Conservation (phyloP, 1,139 yeast species). For the Taiozyma sp. region DNA sequence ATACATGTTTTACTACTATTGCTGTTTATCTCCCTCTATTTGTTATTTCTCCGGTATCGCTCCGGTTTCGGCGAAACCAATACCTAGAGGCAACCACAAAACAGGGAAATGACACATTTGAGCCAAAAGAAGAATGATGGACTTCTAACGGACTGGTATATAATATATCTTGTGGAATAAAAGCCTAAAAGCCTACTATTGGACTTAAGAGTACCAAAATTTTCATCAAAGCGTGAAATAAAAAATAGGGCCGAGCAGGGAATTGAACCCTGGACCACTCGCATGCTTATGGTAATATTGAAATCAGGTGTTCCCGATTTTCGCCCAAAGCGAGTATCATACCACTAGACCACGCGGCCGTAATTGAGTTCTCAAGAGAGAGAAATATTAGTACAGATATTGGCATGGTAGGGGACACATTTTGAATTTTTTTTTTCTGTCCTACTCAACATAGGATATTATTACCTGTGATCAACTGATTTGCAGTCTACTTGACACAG, state of each 20-base stretch:
- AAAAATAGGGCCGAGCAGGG: slow-evolving; percentile 35
- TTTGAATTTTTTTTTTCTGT: too few species aligned
- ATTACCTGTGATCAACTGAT: too few species aligned
- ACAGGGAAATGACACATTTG: background rate
- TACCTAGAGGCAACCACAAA: too few species aligned
- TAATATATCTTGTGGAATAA: too few species aligned
- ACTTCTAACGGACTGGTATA: background rate
- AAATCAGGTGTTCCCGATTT: background rate
- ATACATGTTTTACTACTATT: background rate
- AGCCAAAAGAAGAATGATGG: background rate
- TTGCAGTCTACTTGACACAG: too few species aligned
- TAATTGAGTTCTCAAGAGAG: background rate
- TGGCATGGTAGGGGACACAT: too few species aligned
- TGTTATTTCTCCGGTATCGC: background rate
- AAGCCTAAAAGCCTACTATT: too few species aligned
- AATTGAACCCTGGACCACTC: slow-evolving; percentile 41
- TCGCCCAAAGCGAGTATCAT: slow-evolving; percentile 7
- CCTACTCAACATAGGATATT: too few species aligned
- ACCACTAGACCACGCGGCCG: slow-evolving; percentile 7
- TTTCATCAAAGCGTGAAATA: background rate
- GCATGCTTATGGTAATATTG: slow-evolving; percentile 20
- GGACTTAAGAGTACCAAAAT: too few species aligned
- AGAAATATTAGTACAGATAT: too few species aligned
- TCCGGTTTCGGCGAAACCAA: background rate
- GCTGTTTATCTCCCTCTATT: too few species aligned